Percentiles rank a stretch among this genome's conserved stretches.
Conservation (phyloP, 169 alveolate species). For the Cryptosporidium bovis region DNA sequence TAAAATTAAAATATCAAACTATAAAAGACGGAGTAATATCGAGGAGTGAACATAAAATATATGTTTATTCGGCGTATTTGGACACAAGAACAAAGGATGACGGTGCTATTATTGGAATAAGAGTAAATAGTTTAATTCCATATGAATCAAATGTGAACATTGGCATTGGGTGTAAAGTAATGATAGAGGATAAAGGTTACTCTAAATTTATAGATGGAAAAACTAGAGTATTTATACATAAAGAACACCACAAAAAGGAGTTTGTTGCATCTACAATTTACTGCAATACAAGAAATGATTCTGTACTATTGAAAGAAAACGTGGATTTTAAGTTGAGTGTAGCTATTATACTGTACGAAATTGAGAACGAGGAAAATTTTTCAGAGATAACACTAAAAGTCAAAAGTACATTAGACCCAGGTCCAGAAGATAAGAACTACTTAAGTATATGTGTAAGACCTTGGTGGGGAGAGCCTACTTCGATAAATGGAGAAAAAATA, state of each 20-base stretch:
- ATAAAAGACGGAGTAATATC: no score
- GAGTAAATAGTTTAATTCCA: constrained; percentile 37
- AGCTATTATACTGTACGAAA: not conserved
- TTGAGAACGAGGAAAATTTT: not conserved
- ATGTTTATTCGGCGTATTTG: constrained; percentile 48
- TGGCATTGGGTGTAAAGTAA: constrained; percentile 5
- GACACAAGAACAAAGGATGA: constrained; percentile 19
- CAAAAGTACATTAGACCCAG: not conserved
- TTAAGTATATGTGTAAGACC: constrained; percentile 67
- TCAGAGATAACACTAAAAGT: constrained; percentile 14
- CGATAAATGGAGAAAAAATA: not conserved
- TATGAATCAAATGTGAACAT: constrained; percentile 1
- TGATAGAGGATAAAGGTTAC: not conserved
- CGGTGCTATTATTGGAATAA: not conserved
- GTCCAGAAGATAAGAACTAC: not conserved
- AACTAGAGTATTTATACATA: constrained; percentile 8
- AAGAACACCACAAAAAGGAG: constrained; percentile 55
- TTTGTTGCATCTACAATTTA: constrained; percentile 42
- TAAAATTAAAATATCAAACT: no score
- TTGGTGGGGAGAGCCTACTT: constrained; percentile 74
- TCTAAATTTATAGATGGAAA: not conserved
- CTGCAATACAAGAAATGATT: not conserved
- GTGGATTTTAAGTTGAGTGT: not conserved
- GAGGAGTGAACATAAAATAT: not conserved
- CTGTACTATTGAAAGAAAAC: not conserved